These are phyloP conservation scores for Fusarium continuum DNA, from an alignment of 2,329 filamentous ascomycete species.

Conservation along the genomic window DNA sequence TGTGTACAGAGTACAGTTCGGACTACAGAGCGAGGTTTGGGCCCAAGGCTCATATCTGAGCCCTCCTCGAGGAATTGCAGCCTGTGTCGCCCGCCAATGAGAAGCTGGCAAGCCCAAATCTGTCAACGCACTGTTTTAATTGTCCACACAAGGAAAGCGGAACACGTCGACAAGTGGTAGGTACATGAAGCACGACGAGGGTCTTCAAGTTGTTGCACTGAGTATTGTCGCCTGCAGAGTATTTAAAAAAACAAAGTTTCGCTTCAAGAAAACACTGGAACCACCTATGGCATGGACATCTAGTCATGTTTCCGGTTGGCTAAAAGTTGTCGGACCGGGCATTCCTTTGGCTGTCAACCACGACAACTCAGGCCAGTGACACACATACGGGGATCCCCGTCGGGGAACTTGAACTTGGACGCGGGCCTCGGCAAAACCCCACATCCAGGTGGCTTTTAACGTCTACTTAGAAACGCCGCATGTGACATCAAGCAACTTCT, in stretches of 20 bases:
- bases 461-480: slow-evolving; percentile 9
- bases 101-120: background rate
- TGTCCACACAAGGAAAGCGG: slow-evolving; percentile 1
- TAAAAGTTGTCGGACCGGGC: slow-evolving; percentile 22
- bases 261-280: slow-evolving; percentile 11
- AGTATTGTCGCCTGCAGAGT: background rate
- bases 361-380: background rate
- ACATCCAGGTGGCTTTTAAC: slow-evolving; percentile 7
- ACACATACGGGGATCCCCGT: slow-evolving; percentile 1
- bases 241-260: background rate
- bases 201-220: slow-evolving; percentile 5
- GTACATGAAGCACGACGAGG: slow-evolving; percentile 9
- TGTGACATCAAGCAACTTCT: slow-evolving; percentile 29
- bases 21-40: slow-evolving; percentile 4
- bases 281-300: slow-evolving; percentile 24
- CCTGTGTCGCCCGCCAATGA: slow-evolving; percentile 19
- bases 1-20: no score
- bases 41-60: slow-evolving; percentile 30
- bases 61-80: slow-evolving; percentile 1
- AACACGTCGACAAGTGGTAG: slow-evolving; percentile 10
- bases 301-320: slow-evolving; percentile 10
- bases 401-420: slow-evolving; percentile 16
- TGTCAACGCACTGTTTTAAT: slow-evolving; percentile 12
- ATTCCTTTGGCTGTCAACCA: background rate
- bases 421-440: slow-evolving; percentile 25